Percentiles rank a stretch among this genome's conserved stretches.
These are phyloP conservation scores for Tetracladium maxilliforme DNA, from an alignment of 2,329 filamentous ascomycete genomes.

Conservation along the genomic window DNA sequence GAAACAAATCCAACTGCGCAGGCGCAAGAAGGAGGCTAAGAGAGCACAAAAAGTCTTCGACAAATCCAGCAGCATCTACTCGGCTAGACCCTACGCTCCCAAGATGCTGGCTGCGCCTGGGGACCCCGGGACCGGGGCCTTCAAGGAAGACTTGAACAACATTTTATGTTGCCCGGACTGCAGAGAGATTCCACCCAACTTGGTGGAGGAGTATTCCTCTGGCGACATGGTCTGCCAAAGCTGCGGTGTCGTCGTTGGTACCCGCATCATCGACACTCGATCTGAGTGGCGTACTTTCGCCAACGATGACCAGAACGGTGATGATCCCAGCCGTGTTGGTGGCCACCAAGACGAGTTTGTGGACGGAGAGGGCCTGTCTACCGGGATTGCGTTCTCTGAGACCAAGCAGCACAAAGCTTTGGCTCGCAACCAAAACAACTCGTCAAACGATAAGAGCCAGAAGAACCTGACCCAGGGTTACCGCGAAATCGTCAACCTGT, in stretches of 20 bases:
- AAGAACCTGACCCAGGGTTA: conserved; percentile 70
- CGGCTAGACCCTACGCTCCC: conserved; percentile 21
- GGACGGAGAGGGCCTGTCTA: conserved; percentile 80
- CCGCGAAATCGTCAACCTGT: conserved; percentile 77
- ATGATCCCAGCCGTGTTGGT: conserved; percentile 96
- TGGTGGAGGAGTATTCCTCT: conserved; percentile 83
- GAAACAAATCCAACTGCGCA: conserved; percentile 17
- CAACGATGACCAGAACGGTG: conserved; percentile 92
- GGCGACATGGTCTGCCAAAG: conserved; percentile 87
- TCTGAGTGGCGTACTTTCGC: conserved; percentile 99
- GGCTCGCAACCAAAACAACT: conserved; percentile 71
- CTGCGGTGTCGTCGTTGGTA: conserved; percentile 81
- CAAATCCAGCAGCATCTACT: conserved; percentile 26
- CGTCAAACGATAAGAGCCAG: conserved; percentile 67
- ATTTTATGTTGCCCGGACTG: conserved; percentile 82
- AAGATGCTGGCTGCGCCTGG: conserved; percentile 27
- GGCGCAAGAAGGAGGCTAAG: conserved; percentile 17
- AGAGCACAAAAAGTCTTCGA: conserved; percentile 23
- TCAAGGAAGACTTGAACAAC: conserved; percentile 66
- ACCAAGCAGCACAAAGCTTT: conserved; percentile 58
- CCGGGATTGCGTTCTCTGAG: conserved; percentile 73
- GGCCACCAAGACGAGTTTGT: conserved; percentile 82
- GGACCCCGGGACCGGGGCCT: conserved; percentile 9
- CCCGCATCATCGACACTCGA: conserved; percentile 86
- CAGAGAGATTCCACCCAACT: conserved; percentile 77